Base-by-base conservation (phyloP, 108 stramenopile genomes). In the Phaeodactylum tricornutum region DNA sequence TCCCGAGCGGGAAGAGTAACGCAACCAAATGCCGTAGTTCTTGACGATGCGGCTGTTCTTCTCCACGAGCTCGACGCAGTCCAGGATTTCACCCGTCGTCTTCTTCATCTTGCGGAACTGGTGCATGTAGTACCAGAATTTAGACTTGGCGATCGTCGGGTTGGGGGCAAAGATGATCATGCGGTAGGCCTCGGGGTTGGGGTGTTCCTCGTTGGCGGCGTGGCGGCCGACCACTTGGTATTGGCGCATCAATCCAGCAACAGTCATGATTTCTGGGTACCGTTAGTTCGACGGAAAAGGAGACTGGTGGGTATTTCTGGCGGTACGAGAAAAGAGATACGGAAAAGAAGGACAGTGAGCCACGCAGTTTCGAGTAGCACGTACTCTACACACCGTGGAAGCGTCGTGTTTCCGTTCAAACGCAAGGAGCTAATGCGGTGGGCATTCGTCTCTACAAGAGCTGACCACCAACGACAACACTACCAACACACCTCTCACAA, bases 81-180 rank as follows among this genome's bases (percentile, higher is more conserved):
- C 95, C 34, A 99, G 74, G 64, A 98, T 98, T 71, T 99, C 97
- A 53, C 98, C 98, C 14, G 98, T 99, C 62, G 96, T 95, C 91
- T 96, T 96, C 92, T 99, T 99, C 96, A 99, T 96, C 76, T 99
- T 99, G 49, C 85, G 81, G 85, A 96, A 96, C 83, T 99, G 96
- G 62, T 97, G 98, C 93, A 99, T 84, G 82, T 94, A 98, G 76
- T 99, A 99, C 98, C 98, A 99, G 88, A 97, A 99, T 69, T 97
- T 95, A 34, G 95, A 96, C 72, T 92, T 94, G 55, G 96, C 98
- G 36, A 84, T 75, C 31, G 85, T 92, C 24, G 89, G 64, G 74
- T 96, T 98, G 39, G 95, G 89, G 27, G 98, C 94, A 68, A 99
- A 99, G 69, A 99, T 91, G 69, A 97, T 93, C 98, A 99, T 99